Percentiles rank a stretch among this genome's conserved stretches.
These are phyloP conservation scores for Adansonia grandidieri DNA, from an alignment of 441 rosid species.

Conservation along the genomic window DNA sequence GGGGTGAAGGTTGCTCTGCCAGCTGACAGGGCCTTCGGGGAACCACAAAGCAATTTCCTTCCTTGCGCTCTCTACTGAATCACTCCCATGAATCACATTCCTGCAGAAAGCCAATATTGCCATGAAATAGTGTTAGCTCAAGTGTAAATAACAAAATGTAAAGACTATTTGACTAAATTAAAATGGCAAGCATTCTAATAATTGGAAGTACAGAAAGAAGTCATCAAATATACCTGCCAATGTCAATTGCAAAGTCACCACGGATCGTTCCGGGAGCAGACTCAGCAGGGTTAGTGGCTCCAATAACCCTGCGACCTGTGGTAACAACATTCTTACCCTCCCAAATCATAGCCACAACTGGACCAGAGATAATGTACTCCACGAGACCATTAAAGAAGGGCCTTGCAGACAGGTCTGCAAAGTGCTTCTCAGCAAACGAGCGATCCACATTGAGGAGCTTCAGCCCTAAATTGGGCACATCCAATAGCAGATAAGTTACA, in stretches of 20 bases:
- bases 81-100: conserved; percentile 95
- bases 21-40: conserved; percentile 72
- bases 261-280: conserved; percentile 97
- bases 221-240: conserved; percentile 59
- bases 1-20: conserved; percentile 76
- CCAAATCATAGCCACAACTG: conserved; percentile 96
- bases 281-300: conserved; percentile 92
- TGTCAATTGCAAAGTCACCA: conserved; percentile 85
- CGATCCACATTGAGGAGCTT: conserved; percentile 69
- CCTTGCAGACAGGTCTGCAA: conserved; percentile 73
- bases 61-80: conserved; percentile 72
- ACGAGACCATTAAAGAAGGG: conserved; percentile 77
- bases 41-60: conserved; percentile 95
- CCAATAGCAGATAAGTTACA: not conserved
- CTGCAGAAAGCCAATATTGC: conserved; percentile 38
- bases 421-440: conserved; percentile 84
- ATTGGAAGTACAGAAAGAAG: not conserved
- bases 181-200: not conserved
- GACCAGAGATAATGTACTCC: conserved; percentile 89
- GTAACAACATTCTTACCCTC: conserved; percentile 84
- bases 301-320: conserved; percentile 86
- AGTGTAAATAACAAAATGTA: not conserved
- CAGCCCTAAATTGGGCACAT: conserved; percentile 54
- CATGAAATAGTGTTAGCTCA: not conserved
- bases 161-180: not conserved